These are phyloP conservation scores for Oryza nivara DNA, from an alignment of 176 grass and related monocot species.

Conservation along the genomic window DNA sequence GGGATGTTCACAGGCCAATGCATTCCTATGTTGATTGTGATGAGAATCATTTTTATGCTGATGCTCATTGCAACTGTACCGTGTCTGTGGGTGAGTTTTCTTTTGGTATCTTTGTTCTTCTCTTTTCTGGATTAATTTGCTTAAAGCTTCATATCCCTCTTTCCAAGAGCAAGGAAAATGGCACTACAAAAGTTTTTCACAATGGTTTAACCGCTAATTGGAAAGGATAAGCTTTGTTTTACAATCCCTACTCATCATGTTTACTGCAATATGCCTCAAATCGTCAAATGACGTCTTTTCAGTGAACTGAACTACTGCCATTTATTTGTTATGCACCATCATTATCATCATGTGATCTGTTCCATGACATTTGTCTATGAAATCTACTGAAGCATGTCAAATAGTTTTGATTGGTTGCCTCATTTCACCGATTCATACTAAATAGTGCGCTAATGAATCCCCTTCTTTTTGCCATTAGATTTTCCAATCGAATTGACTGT, in stretches of 20 bases:
- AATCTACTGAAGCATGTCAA: too few relatives aligned
- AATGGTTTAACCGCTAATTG: background rate
- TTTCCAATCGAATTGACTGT: too few relatives aligned
- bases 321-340: too few relatives aligned
- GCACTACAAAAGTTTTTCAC: too few relatives aligned
- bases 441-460: too few relatives aligned
- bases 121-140: conserved; percentile 13
- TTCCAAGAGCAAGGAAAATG: background rate
- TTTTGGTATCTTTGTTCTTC: background rate
- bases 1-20: conserved; percentile 68
- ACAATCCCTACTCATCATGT: background rate
- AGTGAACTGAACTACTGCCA: background rate
- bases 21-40: conserved; percentile 79
- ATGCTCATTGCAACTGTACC: conserved; percentile 71
- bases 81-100: conserved; percentile 68
- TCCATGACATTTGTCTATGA: too few relatives aligned
- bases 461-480: too few relatives aligned
- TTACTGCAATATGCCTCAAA: background rate
- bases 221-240: background rate
- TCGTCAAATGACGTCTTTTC: background rate
- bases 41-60: conserved; percentile 68
- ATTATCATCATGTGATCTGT: too few relatives aligned
- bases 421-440: too few relatives aligned
- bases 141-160: conserved; percentile 1
- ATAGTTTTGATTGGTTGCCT: too few relatives aligned